Conservation (phyloP, 768 basidiomycete genomes). For the Lanmaoa rubissima region DNA sequence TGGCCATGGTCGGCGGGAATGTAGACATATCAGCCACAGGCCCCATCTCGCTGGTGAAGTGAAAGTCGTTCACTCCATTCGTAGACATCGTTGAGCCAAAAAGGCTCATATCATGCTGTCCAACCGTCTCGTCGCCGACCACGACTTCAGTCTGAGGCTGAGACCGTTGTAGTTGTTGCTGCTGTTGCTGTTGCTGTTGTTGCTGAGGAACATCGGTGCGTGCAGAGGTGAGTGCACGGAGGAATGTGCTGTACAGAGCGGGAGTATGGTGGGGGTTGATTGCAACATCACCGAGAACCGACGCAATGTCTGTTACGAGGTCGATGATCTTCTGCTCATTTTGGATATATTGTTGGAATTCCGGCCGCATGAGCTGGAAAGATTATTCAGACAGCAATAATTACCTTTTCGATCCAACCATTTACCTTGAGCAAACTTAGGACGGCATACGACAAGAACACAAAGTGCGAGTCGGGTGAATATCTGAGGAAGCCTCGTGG, state of each 20-base stretch:
- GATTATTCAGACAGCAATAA: conserved; percentile 11
- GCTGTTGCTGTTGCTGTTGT: conserved; percentile 18
- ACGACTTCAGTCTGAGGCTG: conserved; percentile 20
- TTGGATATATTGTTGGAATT: conserved; percentile 74
- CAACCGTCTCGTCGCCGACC: conserved; percentile 17
- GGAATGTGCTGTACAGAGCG: conserved; percentile 81
- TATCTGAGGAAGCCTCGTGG: conserved; percentile 77
- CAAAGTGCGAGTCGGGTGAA: conserved; percentile 88
- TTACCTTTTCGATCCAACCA: background rate
- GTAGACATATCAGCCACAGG: conserved; percentile 78
- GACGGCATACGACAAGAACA: conserved; percentile 90
- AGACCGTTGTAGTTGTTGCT: conserved; percentile 19
- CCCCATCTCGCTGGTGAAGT: conserved; percentile 82
- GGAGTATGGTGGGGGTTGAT: conserved; percentile 84
- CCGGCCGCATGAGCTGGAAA: conserved; percentile 72
- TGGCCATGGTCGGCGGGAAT: conserved; percentile 86
- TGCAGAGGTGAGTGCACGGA: conserved; percentile 72
- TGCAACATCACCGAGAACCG: conserved; percentile 73
- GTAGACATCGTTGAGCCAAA: conserved; percentile 22
- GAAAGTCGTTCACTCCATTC: conserved; percentile 48
- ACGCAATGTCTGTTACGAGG: conserved; percentile 78
- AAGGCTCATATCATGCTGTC: conserved; percentile 30
- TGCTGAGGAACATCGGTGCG: conserved; percentile 33
- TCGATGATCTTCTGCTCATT: conserved; percentile 68
- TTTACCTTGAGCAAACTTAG: conserved; percentile 87